Conservation (phyloP, 1,284 basidiomycete genomes). For the Neolentinus lepideus region DNA sequence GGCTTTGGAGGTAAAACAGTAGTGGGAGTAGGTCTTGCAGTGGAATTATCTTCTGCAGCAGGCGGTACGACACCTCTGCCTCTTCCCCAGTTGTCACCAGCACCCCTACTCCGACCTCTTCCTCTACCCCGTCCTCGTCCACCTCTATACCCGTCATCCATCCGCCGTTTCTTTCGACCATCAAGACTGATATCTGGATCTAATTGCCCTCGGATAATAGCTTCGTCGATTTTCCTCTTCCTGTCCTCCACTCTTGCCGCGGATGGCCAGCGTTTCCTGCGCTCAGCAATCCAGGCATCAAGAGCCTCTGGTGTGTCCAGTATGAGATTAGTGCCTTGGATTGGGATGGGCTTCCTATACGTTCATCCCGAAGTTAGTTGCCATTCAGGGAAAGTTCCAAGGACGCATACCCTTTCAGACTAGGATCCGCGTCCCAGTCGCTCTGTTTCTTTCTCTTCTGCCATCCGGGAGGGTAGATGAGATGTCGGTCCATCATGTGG, state of each 20-base stretch:
- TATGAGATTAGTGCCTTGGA: conserved; percentile 74
- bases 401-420: conserved; percentile 54
- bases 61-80: conserved; percentile 24
- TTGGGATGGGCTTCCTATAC: conserved; percentile 59
- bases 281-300: conserved; percentile 80
- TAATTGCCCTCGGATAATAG: conserved; percentile 72
- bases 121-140: conserved; percentile 27
- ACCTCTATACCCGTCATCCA: conserved; percentile 21
- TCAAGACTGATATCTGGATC: conserved; percentile 37
- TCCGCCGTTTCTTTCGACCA: conserved; percentile 22
- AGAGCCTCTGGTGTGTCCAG: conserved; percentile 81
- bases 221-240: conserved; percentile 67
- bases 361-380: neutral
- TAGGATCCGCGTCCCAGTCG: conserved; percentile 74
- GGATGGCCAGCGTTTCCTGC: conserved; percentile 81
- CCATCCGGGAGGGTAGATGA: conserved; percentile 77
- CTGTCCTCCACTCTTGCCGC: conserved; percentile 66
- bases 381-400: neutral
- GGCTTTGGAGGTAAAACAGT: neutral
- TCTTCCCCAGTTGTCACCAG: conserved; percentile 26
- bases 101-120: conserved; percentile 20
- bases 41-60: neutral
- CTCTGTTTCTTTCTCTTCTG: conserved; percentile 50
- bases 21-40: neutral
- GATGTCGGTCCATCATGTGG: conserved; percentile 88